Evolutionary conservation across 2,329 filamentous ascomycete genomes (phyloP).

Genomic region (Exophiala aquamarina): DNA sequence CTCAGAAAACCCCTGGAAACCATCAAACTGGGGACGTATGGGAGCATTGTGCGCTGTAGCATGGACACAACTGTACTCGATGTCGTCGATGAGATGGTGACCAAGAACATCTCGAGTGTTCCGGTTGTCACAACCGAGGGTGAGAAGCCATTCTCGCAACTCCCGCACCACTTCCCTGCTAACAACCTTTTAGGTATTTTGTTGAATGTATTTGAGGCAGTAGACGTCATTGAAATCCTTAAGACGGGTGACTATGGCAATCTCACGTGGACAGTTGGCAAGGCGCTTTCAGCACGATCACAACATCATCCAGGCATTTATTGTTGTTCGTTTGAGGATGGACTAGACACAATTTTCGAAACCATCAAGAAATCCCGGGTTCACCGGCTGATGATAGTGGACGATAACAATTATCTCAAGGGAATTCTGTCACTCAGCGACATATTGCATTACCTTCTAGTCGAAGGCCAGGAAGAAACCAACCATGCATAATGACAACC

Average conservation of each 20-base stretch:
- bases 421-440: conserved; percentile 93
- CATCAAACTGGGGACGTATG: conserved; percentile 81
- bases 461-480: conserved; percentile 64
- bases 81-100: conserved; percentile 89
- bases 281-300: conserved; percentile 52
- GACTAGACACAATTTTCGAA: conserved; percentile 93
- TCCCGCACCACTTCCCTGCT: neutral
- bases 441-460: conserved; percentile 90
- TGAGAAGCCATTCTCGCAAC: conserved; percentile 31
- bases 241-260: conserved; percentile 93
- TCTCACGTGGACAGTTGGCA: conserved; percentile 79
- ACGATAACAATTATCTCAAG: conserved; percentile 81
- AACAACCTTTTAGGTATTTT: conserved; percentile 56
- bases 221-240: conserved; percentile 95
- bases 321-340: conserved; percentile 87
- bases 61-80: conserved; percentile 94
- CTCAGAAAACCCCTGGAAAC: conserved; percentile 85
- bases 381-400: conserved; percentile 87
- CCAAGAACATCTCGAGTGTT: conserved; percentile 89
- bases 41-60: conserved; percentile 73
- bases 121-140: conserved; percentile 82
- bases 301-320: conserved; percentile 94
- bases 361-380: conserved; percentile 94
- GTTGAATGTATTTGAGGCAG: conserved; percentile 95
- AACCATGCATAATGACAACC: conserved; percentile 8